Evolutionary conservation across 306 rosid species (phyloP), one percentile per base, ranked within the genome.

Genomic region (Vicia villosa): DNA sequence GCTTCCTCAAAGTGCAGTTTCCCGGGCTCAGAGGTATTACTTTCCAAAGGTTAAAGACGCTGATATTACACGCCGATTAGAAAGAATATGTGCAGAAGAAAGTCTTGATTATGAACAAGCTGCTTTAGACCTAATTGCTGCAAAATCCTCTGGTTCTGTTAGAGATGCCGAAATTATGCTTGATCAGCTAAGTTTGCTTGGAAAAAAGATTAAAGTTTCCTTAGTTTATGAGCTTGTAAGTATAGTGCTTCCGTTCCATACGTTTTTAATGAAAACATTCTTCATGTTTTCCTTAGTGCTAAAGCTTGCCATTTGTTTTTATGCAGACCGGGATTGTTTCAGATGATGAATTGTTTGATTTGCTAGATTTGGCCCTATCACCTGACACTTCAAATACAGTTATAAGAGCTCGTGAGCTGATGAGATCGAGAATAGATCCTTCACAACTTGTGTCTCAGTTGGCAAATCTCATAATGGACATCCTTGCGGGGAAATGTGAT

Each of bases 131-230:
- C 84, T 89, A 15, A 78, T 91, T 67, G 91, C 96, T 57, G 63
- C 86, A 38, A 89, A 86, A 73, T 89, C 94, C 0, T 81, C 77
- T 58, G 96, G 97, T 56, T 91, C 97, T 28, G 81, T 91, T 46
- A 87, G 97, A 83, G 97, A 89, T 80, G 97, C 94, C 12, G 96
- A 89, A 84, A 91, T 85, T 87, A 85, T 89, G 94, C 91, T 91
- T 71, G 96, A 91, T 81, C 97, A 91, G 76, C 82, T 91, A 55
- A 89, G 97, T 83, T 88, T 91, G 79, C 90, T 91, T 20, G 87
- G 88, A 17, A 89, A 70, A 84, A 91, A 41, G 78, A 79, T 91
- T 79, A 81, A 87, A n/a, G 22, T 79, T 69, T 69, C 85, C 30
- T 43, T 85, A 67, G 94, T 86, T 45, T 77, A 89, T 1, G 97